phyloP scores from a whole-genome alignment of 2,329 filamentous ascomycete species.

The Raffaelea albimanens region DNA sequence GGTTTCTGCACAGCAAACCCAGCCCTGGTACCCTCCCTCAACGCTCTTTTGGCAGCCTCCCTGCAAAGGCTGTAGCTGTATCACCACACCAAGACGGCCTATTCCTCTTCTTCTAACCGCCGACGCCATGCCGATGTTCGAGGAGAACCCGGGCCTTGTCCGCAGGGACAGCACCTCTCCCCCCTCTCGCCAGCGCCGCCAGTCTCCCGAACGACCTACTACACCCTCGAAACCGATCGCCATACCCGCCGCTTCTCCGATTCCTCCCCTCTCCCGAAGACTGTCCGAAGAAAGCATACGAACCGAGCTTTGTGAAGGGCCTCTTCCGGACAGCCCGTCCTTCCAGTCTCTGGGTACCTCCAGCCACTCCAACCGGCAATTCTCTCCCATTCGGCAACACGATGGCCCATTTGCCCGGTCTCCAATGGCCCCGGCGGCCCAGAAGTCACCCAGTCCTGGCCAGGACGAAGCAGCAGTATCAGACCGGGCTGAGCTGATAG shows the following conservation, averaged over 20 bases:
- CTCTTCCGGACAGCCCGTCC: constrained; percentile 32
- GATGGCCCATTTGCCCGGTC: neutral
- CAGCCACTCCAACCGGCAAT: neutral
- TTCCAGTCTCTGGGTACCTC: constrained; percentile 10
- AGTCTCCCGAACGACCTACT: neutral
- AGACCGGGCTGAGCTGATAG: constrained; percentile 71
- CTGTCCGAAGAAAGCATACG: constrained; percentile 52
- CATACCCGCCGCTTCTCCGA: constrained; percentile 9
- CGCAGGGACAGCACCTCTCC: constrained; percentile 1
- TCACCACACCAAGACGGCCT: too few relatives aligned
- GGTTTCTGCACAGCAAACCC: neutral
- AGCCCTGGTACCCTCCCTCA: neutral
- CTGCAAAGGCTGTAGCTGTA: too few relatives aligned
- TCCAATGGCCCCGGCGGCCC: neutral
- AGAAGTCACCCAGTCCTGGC: constrained; percentile 18
- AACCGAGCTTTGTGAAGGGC: constrained; percentile 53
- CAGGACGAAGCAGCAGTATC: constrained; percentile 26
- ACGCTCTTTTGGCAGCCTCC: too few relatives aligned
- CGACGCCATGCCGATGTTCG: constrained; percentile 47
- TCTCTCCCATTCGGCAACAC: neutral
- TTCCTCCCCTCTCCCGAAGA: constrained; percentile 20
- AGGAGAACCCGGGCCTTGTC: constrained; percentile 35
- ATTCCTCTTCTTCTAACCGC: neutral
- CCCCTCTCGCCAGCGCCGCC: neutral
- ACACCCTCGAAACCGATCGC: constrained; percentile 14